A percentile compares a stretch with the other conserved stretches of the same genome.
phyloP scores from a whole-genome alignment of 2,329 filamentous ascomycete genomes.

The Colletotrichum plurivorum region DNA sequence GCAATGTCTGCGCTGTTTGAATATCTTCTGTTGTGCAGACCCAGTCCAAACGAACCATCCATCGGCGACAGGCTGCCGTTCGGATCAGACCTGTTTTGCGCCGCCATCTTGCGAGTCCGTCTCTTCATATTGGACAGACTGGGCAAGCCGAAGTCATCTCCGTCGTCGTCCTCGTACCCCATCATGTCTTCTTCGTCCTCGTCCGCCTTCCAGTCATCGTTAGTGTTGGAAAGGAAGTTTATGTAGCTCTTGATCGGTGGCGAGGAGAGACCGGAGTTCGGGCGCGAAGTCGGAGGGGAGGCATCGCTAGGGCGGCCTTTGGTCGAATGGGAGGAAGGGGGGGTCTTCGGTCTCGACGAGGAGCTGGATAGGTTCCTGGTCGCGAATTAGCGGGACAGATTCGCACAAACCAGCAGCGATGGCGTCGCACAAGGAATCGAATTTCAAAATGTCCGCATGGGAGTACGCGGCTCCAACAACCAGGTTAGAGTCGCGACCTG shows the following conservation, averaged over 20 bases:
- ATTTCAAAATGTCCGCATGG: constrained; percentile 93
- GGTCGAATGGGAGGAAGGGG: constrained; percentile 72
- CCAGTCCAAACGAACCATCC: constrained; percentile 53
- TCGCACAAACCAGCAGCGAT: background rate
- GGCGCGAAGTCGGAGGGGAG: constrained; percentile 68
- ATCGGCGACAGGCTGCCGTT: constrained; percentile 52
- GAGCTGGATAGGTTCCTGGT: constrained; percentile 71
- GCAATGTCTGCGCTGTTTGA: constrained; percentile 95
- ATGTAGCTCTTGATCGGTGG: constrained; percentile 82
- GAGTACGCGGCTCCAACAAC: constrained; percentile 97
- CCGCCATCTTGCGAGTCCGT: constrained; percentile 70
- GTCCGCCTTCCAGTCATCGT: constrained; percentile 85
- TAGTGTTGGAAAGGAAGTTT: constrained; percentile 84
- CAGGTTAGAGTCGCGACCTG: constrained; percentile 74
- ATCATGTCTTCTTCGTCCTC: constrained; percentile 82
- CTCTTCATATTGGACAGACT: constrained; percentile 93
- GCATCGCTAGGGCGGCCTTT: constrained; percentile 69
- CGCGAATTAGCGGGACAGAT: constrained; percentile 31
- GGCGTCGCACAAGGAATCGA: constrained; percentile 80
- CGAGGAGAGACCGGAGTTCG: constrained; percentile 67
- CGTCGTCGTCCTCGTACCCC: constrained; percentile 87
- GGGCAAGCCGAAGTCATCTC: constrained; percentile 95
- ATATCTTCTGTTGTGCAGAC: constrained; percentile 67
- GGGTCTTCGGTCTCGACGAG: constrained; percentile 80
- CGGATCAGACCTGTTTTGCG: constrained; percentile 53